phyloP scores from a whole-genome alignment of 2,329 filamentous ascomycete genomes.

The Clarireedia monteithiana region DNA sequence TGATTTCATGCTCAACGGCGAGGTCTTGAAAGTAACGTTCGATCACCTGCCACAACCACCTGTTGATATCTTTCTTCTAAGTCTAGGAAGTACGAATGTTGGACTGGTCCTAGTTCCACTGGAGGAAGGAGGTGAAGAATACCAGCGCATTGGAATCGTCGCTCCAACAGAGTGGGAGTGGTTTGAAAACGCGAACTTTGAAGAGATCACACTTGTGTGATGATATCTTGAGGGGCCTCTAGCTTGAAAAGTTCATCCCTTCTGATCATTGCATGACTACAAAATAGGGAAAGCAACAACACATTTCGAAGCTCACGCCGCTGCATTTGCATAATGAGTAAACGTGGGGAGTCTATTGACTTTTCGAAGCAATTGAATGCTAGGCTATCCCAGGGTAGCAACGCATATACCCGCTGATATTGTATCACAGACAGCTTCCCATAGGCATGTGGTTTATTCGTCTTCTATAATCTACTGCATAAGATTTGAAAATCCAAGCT shows the following conservation, averaged over 20 bases:
- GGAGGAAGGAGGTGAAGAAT: not conserved
- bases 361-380: no score
- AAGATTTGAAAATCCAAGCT: no score
- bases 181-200: not conserved
- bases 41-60: slow-evolving; percentile 6
- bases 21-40: not conserved
- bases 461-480: no score
- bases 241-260: not conserved
- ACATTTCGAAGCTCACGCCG: no score
- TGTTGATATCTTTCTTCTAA: not conserved
- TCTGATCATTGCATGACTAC: no score
- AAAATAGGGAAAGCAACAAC: no score
- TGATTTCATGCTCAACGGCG: not conserved
- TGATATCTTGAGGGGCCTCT: not conserved
- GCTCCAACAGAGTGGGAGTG: slow-evolving; percentile 6
- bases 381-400: no score
- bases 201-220: slow-evolving; percentile 1
- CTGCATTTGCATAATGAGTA: no score
- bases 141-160: not conserved
- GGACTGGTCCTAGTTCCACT: not conserved
- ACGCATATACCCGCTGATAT: no score
- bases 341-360: no score
- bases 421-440: no score
- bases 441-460: no score
- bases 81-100: slow-evolving; percentile 2